Evolutionary conservation across 192 early-diverging fungal species (phyloP).

Genomic region (Backusella tuberculispora): DNA sequence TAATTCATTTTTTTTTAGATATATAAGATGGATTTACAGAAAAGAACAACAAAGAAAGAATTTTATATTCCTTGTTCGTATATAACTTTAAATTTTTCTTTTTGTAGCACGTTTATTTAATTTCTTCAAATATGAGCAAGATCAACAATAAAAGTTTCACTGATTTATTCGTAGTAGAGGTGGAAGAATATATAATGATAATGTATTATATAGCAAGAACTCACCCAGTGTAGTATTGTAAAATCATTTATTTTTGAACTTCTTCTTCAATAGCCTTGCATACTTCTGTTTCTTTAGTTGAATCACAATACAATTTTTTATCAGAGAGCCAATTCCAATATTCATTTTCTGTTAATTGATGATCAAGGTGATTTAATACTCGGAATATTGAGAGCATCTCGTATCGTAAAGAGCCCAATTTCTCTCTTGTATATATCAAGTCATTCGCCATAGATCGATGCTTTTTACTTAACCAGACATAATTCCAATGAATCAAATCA

Average conservation of each 20-base stretch:
- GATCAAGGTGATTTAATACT: conserved; percentile 51
- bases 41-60: too few species aligned
- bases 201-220: too few species aligned
- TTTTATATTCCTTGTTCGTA: too few species aligned
- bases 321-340: conserved; percentile 62
- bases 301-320: conserved; percentile 42
- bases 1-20: too few species aligned
- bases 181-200: too few species aligned
- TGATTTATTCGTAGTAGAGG: too few species aligned
- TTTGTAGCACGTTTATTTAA: too few species aligned
- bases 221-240: too few species aligned
- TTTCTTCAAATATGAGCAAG: too few species aligned
- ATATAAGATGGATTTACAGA: too few species aligned
- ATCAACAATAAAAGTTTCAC: too few species aligned
- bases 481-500: conserved; percentile 26
- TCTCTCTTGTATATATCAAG: conserved; percentile 50
- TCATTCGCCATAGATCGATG: conserved; percentile 53
- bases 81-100: too few species aligned
- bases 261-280: conserved; percentile 25
- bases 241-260: not conserved
- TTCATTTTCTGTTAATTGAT: conserved; percentile 50
- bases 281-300: not conserved
- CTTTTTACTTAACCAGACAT: conserved; percentile 43
- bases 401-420: conserved; percentile 51
- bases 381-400: conserved; percentile 52